phyloP scores from a whole-genome alignment of 2,329 filamentous ascomycete genomes.

The Colletotrichum aenigma region DNA sequence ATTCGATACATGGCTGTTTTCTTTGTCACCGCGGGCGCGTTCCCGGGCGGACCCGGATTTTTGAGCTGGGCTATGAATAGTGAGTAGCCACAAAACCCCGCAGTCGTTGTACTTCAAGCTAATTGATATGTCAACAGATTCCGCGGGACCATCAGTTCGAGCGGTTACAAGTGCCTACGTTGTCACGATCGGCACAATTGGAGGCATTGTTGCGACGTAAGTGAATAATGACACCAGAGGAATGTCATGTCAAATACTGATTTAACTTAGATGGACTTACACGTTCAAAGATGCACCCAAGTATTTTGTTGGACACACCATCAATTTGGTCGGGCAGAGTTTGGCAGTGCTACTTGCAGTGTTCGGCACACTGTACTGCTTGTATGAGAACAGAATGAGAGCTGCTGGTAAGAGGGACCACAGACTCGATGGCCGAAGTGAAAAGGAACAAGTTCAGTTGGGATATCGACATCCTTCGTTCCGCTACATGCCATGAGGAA shows the following conservation, averaged over 20 bases:
- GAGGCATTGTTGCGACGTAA: slow-evolving; percentile 61
- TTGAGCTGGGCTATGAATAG: slow-evolving; percentile 64
- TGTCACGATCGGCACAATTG: slow-evolving; percentile 57
- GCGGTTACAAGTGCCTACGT: slow-evolving; percentile 62
- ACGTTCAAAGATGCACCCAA: slow-evolving; percentile 46
- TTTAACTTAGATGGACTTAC: slow-evolving; percentile 53
- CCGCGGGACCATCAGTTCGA: slow-evolving; percentile 58
- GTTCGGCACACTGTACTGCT: slow-evolving; percentile 56
- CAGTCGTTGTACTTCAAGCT: not conserved
- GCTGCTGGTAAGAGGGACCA: slow-evolving; percentile 36
- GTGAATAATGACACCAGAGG: slow-evolving; percentile 5
- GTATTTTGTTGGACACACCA: slow-evolving; percentile 56
- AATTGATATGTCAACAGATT: slow-evolving; percentile 34
- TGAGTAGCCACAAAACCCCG: slow-evolving; percentile 23
- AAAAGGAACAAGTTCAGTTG: slow-evolving; percentile 49
- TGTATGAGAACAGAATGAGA: slow-evolving; percentile 55
- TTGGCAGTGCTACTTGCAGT: slow-evolving; percentile 46
- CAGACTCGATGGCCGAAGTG: slow-evolving; percentile 51
- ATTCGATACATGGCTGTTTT: slow-evolving; percentile 59
- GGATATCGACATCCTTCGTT: slow-evolving; percentile 61
- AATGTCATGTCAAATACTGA: not conserved
- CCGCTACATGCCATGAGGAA: slow-evolving; percentile 54
- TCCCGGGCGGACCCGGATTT: slow-evolving; percentile 63
- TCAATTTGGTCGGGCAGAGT: slow-evolving; percentile 59
- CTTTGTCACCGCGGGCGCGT: slow-evolving; percentile 59